A percentile compares a stretch with the other conserved stretches of the same genome.
Conservation (phyloP, 306 rosid genomes). For the Vigna unguiculata region DNA sequence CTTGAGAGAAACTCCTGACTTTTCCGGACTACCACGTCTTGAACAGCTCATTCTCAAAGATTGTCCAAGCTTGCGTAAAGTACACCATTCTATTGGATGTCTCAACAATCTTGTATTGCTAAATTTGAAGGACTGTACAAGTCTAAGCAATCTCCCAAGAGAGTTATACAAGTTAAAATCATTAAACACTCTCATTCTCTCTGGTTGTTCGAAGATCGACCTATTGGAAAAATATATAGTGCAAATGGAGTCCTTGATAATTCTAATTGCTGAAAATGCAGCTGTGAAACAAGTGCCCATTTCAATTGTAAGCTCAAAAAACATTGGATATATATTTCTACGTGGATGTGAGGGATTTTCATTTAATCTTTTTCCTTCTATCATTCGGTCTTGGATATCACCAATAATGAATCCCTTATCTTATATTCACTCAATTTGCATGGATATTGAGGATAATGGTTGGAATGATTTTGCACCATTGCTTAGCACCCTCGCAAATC, state of each 20-base stretch:
- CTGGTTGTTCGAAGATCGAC: conserved; percentile 47
- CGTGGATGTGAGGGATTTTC: conserved; percentile 46
- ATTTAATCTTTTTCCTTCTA: conserved; percentile 35
- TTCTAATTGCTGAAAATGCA: conserved; percentile 46
- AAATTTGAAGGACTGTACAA: conserved; percentile 25
- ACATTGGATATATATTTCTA: conserved; percentile 42
- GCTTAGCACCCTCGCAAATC: background rate
- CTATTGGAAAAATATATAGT: conserved; percentile 30
- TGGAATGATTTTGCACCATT: background rate
- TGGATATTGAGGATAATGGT: background rate
- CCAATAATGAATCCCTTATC: conserved; percentile 17
- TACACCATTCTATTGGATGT: conserved; percentile 45
- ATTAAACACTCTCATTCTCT: conserved; percentile 47
- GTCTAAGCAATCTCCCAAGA: background rate
- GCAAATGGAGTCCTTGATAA: conserved; percentile 12
- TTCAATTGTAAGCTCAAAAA: conserved; percentile 19
- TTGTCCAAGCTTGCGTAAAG: conserved; percentile 16
- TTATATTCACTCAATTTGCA: background rate
- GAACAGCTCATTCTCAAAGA: conserved; percentile 31
- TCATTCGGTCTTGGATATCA: conserved; percentile 45
- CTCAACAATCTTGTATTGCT: background rate
- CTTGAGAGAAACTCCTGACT: background rate
- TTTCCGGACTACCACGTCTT: conserved; percentile 33
- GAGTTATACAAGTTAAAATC: conserved; percentile 31
- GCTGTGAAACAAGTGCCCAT: conserved; percentile 39